phyloP scores from a whole-genome alignment of 805 yeast genomes.

The Jamesozyma lodderae region DNA sequence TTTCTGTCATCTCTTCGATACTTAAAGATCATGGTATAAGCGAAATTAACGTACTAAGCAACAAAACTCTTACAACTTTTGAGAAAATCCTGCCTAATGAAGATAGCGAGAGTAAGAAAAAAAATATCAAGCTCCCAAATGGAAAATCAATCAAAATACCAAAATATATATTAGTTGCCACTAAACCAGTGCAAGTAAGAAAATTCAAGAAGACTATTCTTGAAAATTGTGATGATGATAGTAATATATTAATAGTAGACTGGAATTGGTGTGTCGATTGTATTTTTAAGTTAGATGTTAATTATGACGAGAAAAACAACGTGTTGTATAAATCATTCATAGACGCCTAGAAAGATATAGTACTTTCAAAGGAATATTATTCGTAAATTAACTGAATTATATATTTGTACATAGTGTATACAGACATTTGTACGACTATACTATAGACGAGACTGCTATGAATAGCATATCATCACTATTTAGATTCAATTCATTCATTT shows the following conservation, averaged over 20 bases:
- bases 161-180: conserved; percentile 43
- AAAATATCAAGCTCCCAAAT: not conserved
- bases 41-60: conserved; percentile 13
- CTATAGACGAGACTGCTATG: not conserved
- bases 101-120: not conserved
- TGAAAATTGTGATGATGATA: not conserved
- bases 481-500: too few relatives aligned
- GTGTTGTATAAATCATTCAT: conserved; percentile 5
- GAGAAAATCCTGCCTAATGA: conserved; percentile 5
- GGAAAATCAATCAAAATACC: conserved; percentile 5
- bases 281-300: conserved; percentile 21
- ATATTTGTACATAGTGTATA: not conserved
- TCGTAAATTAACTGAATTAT: not conserved
- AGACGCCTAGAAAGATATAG: not conserved
- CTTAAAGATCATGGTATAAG: conserved; percentile 23
- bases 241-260: conserved; percentile 18
- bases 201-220: conserved; percentile 14
- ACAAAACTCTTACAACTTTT: conserved; percentile 8
- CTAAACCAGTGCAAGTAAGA: conserved; percentile 23
- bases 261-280: conserved; percentile 31
- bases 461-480: not conserved
- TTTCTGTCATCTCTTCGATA: conserved; percentile 20
- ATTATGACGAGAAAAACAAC: conserved; percentile 2
- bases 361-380: not conserved
- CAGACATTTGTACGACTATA: too few relatives aligned